phyloP scores from a whole-genome alignment of 2,329 filamentous ascomycete genomes.

The Botryosphaeria dothidea region DNA sequence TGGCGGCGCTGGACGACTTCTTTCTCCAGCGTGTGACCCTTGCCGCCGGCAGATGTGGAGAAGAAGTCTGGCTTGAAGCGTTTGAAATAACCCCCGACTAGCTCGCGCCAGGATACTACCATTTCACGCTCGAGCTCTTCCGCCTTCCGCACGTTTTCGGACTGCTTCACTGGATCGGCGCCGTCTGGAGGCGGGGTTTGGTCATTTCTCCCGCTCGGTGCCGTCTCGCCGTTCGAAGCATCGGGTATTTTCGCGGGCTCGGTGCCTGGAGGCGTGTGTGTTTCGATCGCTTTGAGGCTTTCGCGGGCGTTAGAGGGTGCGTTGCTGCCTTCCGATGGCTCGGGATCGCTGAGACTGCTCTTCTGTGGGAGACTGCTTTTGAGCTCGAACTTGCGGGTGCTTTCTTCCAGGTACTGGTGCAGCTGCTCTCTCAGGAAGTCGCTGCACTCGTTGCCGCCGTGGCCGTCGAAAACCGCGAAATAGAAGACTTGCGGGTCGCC shows the following conservation, averaged over 20 bases:
- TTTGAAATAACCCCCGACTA: slow-evolving; percentile 91
- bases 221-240: slow-evolving; percentile 28
- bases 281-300: slow-evolving; percentile 47
- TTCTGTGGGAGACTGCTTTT: slow-evolving; percentile 64
- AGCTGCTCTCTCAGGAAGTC: slow-evolving; percentile 81
- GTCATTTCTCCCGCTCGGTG: slow-evolving; percentile 24
- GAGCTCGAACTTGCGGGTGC: slow-evolving; percentile 74
- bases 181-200: slow-evolving; percentile 23
- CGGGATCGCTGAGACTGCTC: background rate
- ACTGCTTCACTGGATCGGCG: slow-evolving; percentile 34
- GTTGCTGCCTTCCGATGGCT: background rate
- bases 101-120: slow-evolving; percentile 74
- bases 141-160: slow-evolving; percentile 59
- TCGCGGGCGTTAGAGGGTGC: slow-evolving; percentile 27
- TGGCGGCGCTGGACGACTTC: slow-evolving; percentile 31
- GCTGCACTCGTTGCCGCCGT: slow-evolving; percentile 87
- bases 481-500: slow-evolving; percentile 98
- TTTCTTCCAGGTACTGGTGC: slow-evolving; percentile 85
- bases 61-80: slow-evolving; percentile 86
- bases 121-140: slow-evolving; percentile 69
- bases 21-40: slow-evolving; percentile 36
- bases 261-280: slow-evolving; percentile 47
- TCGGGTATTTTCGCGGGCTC: slow-evolving; percentile 39
- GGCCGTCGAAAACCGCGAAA: slow-evolving; percentile 94
- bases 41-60: slow-evolving; percentile 45